phyloP scores from a whole-genome alignment of 805 yeast species.

The Maudiozyma pseudohumilis region DNA sequence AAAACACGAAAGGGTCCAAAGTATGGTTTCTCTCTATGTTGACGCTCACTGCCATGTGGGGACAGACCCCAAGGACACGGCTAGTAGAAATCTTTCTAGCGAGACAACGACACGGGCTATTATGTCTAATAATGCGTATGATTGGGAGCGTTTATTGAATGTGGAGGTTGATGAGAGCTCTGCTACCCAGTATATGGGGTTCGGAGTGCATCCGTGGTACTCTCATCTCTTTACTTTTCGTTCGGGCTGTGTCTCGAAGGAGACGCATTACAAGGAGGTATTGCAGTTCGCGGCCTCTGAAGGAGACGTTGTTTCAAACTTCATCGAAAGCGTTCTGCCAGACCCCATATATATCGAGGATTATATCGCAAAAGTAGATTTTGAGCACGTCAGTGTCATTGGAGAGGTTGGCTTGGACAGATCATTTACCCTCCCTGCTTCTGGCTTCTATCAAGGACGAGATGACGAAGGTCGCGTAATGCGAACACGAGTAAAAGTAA shows the following conservation, averaged over 20 bases:
- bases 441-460: conserved; percentile 40
- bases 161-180: background rate
- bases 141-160: conserved; percentile 13
- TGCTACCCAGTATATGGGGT: conserved; percentile 22
- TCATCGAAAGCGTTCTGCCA: conserved; percentile 37
- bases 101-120: conserved; percentile 17
- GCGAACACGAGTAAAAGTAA: conserved; percentile 42
- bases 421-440: conserved; percentile 53
- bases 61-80: background rate
- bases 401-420: conserved; percentile 94
- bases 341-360: conserved; percentile 42
- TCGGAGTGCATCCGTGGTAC: conserved; percentile 93
- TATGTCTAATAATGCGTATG: conserved; percentile 39
- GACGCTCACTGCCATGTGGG: conserved; percentile 33
- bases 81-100: conserved; percentile 5
- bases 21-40: conserved; percentile 7
- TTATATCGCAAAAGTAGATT: conserved; percentile 14
- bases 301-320: background rate
- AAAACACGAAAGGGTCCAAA: no score
- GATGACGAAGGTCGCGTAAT: conserved; percentile 5
- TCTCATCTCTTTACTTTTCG: conserved; percentile 45
- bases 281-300: conserved; percentile 30
- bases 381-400: conserved; percentile 32
- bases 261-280: conserved; percentile 47
- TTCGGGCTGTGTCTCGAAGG: conserved; percentile 24